Evolutionary conservation across 495 filamentous ascomycete genomes (phyloP), one percentile per base, ranked within the genome.

Genomic region (Podospora tetraspora): DNA sequence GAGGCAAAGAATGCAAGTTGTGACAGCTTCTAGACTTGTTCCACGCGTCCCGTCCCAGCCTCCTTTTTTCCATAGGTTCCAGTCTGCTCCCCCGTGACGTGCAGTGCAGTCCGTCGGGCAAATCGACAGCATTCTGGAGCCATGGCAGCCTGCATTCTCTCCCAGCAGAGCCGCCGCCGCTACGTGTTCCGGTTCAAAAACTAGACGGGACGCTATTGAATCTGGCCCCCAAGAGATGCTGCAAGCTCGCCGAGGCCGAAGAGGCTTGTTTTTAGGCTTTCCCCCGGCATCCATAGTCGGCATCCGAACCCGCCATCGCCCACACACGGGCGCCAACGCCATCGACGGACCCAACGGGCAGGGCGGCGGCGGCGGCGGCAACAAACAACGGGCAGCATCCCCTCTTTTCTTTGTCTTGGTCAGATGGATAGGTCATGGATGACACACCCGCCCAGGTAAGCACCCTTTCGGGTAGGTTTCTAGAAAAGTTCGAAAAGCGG

Each of bases 391-490:
- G 34, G 5, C 34, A 43, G 5, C 34, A 43, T 16, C 22, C 52
- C 19, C 32, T 24, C 24, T 25, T 25, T 25, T 3, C 1, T 25
- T 19, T 19, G 30, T 34, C 24, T 25, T 27, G 25, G 37, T 30
- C 32, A 23, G 11, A 37, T 13, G 21, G 27, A 27, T 27, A 27
- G 27, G 27, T 27, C 27, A 21, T 11, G 21, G 37, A 56, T 12
- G 32, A 13, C 37, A 13, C 37, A 25, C 21, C 10, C 11, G 8
- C 10, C 11, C 11, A 57, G 34, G 34, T 43, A 13, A 43, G 34
- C 32, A 25, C 62, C 62, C 21, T 43, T 64, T 64, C 30, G 19
- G 65, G 65, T 29, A 66, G 65, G 65, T 66, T 66, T 66, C 65
- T 66, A 66, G 65, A 66, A 66, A 5, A 30, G 4, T 66, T 66